phyloP scores from a whole-genome alignment of 805 yeast genomes.

The Kodamaea neixiangensis region DNA sequence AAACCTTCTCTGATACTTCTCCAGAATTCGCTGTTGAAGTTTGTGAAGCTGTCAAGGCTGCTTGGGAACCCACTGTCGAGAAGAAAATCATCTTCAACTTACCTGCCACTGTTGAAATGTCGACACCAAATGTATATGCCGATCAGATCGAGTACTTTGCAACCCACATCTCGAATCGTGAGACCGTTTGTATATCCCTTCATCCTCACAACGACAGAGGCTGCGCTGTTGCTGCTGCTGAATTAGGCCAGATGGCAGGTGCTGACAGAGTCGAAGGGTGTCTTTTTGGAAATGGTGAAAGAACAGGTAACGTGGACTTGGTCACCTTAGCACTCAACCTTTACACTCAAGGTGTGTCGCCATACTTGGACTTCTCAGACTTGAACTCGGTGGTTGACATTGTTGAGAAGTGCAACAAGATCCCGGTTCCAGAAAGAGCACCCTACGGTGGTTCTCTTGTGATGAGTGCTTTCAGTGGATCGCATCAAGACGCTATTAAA shows the following conservation, averaged over 20 bases:
- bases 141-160: constrained; percentile 80
- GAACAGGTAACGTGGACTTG: constrained; percentile 84
- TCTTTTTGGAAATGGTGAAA: constrained; percentile 82
- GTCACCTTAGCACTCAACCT: constrained; percentile 76
- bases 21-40: constrained; percentile 62
- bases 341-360: constrained; percentile 77
- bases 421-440: constrained; percentile 75
- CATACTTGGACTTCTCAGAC: constrained; percentile 71
- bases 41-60: constrained; percentile 73
- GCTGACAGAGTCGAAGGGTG: constrained; percentile 91
- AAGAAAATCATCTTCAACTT: constrained; percentile 75
- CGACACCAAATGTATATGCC: constrained; percentile 80
- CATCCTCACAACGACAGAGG: constrained; percentile 89
- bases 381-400: constrained; percentile 65
- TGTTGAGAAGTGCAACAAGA: constrained; percentile 78
- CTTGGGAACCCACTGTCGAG: constrained; percentile 69
- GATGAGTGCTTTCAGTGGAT: constrained; percentile 81
- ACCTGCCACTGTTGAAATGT: constrained; percentile 84
- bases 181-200: constrained; percentile 69
- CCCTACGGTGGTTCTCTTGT: constrained; percentile 84
- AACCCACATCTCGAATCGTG: constrained; percentile 62
- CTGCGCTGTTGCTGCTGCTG: constrained; percentile 88
- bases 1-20: constrained; percentile 71
- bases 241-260: constrained; percentile 78
- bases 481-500: constrained; percentile 89